These are phyloP conservation scores for Beauveria medogensis DNA, from an alignment of 2,329 filamentous ascomycete species.

Conservation along the genomic window DNA sequence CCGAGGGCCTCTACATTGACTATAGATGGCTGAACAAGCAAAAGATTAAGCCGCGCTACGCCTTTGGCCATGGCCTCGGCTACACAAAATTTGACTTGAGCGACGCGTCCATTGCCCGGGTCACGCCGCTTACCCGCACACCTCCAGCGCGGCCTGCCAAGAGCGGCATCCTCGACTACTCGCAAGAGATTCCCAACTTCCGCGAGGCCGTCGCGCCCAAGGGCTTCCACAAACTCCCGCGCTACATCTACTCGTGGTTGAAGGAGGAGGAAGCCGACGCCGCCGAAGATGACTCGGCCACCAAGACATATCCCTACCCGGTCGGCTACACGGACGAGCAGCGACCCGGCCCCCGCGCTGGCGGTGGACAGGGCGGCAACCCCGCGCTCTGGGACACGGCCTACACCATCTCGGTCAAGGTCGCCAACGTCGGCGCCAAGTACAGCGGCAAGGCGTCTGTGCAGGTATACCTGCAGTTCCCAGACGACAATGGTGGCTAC, in stretches of 20 bases:
- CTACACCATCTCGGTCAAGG: conserved; percentile 35
- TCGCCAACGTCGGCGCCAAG: conserved; percentile 44
- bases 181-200: conserved; percentile 43
- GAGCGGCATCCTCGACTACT: conserved; percentile 37
- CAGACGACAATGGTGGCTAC: conserved; percentile 22
- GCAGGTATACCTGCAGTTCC: conserved; percentile 39
- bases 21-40: conserved; percentile 83
- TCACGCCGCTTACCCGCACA: conserved; percentile 33
- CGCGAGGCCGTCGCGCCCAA: conserved; percentile 50
- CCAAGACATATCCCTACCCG: conserved; percentile 51
- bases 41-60: conserved; percentile 65
- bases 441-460: conserved; percentile 36
- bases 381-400: conserved; percentile 51
- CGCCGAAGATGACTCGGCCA: conserved; percentile 28
- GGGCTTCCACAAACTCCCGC: conserved; percentile 50
- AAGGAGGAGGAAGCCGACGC: conserved; percentile 30
- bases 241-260: conserved; percentile 66
- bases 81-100: conserved; percentile 66
- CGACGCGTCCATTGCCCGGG: conserved; percentile 37
- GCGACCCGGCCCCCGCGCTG: conserved; percentile 44
- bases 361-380: conserved; percentile 63
- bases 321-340: conserved; percentile 51
- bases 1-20: conserved; percentile 78
- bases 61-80: conserved; percentile 79
- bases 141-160: conserved; percentile 27